Evolutionary conservation across 768 basidiomycete species (phyloP).

Genomic region (Mycena floridula): DNA sequence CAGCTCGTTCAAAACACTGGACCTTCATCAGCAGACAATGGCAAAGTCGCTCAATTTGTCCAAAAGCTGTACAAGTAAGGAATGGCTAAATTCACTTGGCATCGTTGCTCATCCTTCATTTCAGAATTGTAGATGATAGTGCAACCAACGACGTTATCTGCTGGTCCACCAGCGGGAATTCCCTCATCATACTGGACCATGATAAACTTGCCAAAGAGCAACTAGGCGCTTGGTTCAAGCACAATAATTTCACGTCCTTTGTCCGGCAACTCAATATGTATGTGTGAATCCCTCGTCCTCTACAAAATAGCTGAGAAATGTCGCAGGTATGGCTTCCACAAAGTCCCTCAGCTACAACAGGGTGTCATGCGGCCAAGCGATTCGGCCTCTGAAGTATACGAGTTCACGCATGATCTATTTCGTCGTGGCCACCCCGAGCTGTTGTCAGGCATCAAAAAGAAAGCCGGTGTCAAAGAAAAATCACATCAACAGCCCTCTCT

Average conservation of each 20-base stretch:
- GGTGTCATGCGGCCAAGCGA: slow-evolving; percentile 79
- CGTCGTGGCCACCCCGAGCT: slow-evolving; percentile 84
- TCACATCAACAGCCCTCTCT: slow-evolving; percentile 23
- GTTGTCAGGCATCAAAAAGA: slow-evolving; percentile 82
- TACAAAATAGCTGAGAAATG: too few species aligned
- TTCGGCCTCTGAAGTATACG: slow-evolving; percentile 77
- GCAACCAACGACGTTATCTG: slow-evolving; percentile 79
- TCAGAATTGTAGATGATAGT: slow-evolving; percentile 88
- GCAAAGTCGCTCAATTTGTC: slow-evolving; percentile 73
- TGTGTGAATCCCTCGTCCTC: too few species aligned
- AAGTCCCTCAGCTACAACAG: slow-evolving; percentile 93
- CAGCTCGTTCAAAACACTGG: too few species aligned
- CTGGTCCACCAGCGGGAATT: slow-evolving; percentile 89
- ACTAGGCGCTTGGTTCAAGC: slow-evolving; percentile 94
- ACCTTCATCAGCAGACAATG: too few species aligned
- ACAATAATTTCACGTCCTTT: slow-evolving; percentile 90
- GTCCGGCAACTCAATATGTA: slow-evolving; percentile 94
- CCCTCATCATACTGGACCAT: slow-evolving; percentile 90
- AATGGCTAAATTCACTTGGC: slow-evolving; percentile 9
- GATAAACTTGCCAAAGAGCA: slow-evolving; percentile 87
- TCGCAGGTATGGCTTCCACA: slow-evolving; percentile 94
- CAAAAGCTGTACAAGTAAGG: slow-evolving; percentile 90
- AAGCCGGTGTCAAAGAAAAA: slow-evolving; percentile 51
- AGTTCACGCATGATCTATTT: slow-evolving; percentile 90
- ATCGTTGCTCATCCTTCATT: slow-evolving; percentile 4